Base-by-base conservation (phyloP, 139 green algal genomes). In the Tetradesmus obliquus region DNA sequence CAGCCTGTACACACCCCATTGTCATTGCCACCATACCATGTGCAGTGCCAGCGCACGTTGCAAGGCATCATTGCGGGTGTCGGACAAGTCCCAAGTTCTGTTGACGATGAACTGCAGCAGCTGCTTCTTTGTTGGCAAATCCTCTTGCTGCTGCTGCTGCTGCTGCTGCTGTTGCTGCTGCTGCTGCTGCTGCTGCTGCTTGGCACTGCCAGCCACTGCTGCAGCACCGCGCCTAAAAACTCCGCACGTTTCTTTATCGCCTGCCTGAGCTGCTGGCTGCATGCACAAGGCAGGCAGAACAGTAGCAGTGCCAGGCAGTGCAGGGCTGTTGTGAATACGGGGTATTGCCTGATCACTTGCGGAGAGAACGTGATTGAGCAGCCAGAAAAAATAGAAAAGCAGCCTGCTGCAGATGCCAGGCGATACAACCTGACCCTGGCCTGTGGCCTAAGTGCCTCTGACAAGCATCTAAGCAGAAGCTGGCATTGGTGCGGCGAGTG, bases 181-280 rank as follows among this genome's bases (percentile, higher is more conserved):
- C 72, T n/a, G 22, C 72, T 24, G 72, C 2, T 45, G 32, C 32
- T 45, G 32, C 32, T 45, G 32, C 32, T 45, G 32, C 32, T 45
- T 45, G 32, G 32, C 32, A 45, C 32, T 45, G 32, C 32, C 32
- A 45, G 32, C 32, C 32, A 45, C 32, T 45, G 32, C 32, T 45
- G 32, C 32, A 45, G 32, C 32, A 45, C 32, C 32, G 32, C 32
- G 32, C 32, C 32, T 45, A 45, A 45, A 45, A 45, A 1, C 32
- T 45, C 32, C 32, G 0, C 32, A n/a, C 62, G 79, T 15, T 89
- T 13, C 8, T 19, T 60, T 62, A 89, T 89, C 2, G 32, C 62
- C 51, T 17, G 17, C 32, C 60, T 89, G 32, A 89, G 84, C 84
- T 89, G 84, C 60, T 89, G 84, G 62, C 84, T 89, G 60, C 66